Evolutionary conservation across 2,329 filamentous ascomycete genomes (phyloP).

Genomic region (Fusarium longipes): DNA sequence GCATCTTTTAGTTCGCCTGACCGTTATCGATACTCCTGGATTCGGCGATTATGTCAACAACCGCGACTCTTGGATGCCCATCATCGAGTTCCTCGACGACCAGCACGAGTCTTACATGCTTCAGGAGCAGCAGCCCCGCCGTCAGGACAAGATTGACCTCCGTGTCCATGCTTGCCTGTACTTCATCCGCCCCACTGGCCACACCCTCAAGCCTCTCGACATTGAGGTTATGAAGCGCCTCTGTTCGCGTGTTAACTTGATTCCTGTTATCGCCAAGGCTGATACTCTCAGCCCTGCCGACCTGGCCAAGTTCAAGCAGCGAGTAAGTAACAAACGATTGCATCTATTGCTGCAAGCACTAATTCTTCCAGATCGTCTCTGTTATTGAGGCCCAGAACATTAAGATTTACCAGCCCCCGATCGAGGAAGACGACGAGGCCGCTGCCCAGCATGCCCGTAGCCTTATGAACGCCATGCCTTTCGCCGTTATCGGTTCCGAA

Average conservation of each 20-base stretch:
- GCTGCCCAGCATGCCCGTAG: conserved; percentile 94
- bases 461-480: conserved; percentile 97
- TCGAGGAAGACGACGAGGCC: conserved; percentile 98
- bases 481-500: conserved; percentile 98
- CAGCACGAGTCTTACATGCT: conserved; percentile 99
- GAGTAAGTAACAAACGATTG: conserved; percentile 68
- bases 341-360: not conserved
- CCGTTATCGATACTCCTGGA: conserved; percentile 98
- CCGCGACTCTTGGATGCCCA: conserved; percentile 99
- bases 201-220: conserved; percentile 97
- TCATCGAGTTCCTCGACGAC: conserved; percentile 99
- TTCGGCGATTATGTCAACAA: conserved; percentile 99
- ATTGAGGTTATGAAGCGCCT: conserved; percentile 99
- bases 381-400: conserved; percentile 99
- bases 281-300: conserved; percentile 96
- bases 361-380: conserved; percentile 77
- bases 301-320: conserved; percentile 92
- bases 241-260: conserved; percentile 97
- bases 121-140: conserved; percentile 98
- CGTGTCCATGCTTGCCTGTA: conserved; percentile 98
- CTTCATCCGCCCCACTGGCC: conserved; percentile 98
- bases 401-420: conserved; percentile 98
- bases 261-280: conserved; percentile 98
- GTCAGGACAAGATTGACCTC: conserved; percentile 98
- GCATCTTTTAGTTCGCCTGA: conserved; percentile 80